phyloP scores from a whole-genome alignment of 1,284 basidiomycete species.

The Acaromyces ingoldii region DNA sequence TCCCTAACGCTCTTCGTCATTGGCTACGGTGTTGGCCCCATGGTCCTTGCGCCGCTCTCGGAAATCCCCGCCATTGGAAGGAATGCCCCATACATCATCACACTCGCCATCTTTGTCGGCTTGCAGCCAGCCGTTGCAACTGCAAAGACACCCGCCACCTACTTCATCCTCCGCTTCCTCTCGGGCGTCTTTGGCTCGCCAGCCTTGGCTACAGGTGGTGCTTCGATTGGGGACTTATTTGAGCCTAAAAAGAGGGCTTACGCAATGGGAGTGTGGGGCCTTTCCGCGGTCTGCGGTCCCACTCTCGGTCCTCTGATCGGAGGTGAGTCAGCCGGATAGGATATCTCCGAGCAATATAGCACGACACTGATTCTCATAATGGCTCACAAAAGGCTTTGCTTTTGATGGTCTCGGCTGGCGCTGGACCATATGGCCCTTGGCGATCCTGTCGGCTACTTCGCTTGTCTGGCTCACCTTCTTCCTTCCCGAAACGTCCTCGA shows the following conservation, averaged over 20 bases:
- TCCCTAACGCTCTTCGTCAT: constrained; percentile 31
- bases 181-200: constrained; percentile 35
- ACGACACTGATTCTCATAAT: no score
- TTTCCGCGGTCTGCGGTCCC: constrained; percentile 27
- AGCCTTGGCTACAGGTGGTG: constrained; percentile 37
- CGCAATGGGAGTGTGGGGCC: constrained; percentile 30
- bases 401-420: constrained; percentile 23
- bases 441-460: constrained; percentile 46
- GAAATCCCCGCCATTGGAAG: constrained; percentile 48
- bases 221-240: constrained; percentile 33
- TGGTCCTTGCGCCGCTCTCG: constrained; percentile 47
- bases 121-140: constrained; percentile 28
- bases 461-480: constrained; percentile 35
- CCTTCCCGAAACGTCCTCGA: constrained; percentile 50
- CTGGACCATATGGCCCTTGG: constrained; percentile 51
- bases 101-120: constrained; percentile 27
- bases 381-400: no score
- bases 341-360: no score
- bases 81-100: constrained; percentile 23
- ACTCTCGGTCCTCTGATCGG: constrained; percentile 35
- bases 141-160: constrained; percentile 18
- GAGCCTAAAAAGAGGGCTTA: constrained; percentile 9
- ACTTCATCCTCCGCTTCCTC: constrained; percentile 36
- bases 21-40: constrained; percentile 32
- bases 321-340: no score